Conservation (phyloP, 164 flowering plant species). For the Tetracentron sinense region DNA sequence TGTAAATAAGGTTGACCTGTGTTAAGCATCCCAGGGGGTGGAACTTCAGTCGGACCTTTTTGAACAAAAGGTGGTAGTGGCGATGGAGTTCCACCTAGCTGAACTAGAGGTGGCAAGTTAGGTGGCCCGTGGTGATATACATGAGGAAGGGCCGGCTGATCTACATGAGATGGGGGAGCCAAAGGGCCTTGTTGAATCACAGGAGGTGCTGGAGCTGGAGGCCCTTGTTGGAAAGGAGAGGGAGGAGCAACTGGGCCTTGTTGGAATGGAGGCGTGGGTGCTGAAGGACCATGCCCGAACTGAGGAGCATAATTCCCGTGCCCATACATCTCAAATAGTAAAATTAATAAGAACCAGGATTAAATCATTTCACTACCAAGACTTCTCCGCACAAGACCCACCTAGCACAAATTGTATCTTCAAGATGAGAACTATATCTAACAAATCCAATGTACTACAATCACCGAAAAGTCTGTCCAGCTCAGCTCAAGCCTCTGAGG, state of each 20-base stretch:
- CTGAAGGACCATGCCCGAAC: constrained; percentile 30
- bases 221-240: constrained; percentile 26
- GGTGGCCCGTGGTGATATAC: constrained; percentile 22
- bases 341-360: neutral
- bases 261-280: constrained; percentile 24
- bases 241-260: constrained; percentile 18
- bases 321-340: constrained; percentile 33
- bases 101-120: constrained; percentile 1
- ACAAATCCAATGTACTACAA: neutral
- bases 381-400: neutral
- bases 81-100: constrained; percentile 17
- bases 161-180: constrained; percentile 14
- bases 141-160: constrained; percentile 16
- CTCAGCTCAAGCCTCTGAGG: neutral
- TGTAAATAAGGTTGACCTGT: constrained; percentile 30
- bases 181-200: constrained; percentile 9
- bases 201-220: constrained; percentile 20
- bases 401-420: neutral
- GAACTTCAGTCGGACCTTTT: constrained; percentile 19
- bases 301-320: constrained; percentile 47
- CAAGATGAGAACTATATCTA: neutral
- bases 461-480: neutral
- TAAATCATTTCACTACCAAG: neutral
- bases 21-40: constrained; percentile 19
- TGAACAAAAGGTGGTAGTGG: constrained; percentile 9